Evolutionary conservation across 2,329 filamentous ascomycete species (phyloP).

Genomic region (Colletotrichum liaoningense): DNA sequence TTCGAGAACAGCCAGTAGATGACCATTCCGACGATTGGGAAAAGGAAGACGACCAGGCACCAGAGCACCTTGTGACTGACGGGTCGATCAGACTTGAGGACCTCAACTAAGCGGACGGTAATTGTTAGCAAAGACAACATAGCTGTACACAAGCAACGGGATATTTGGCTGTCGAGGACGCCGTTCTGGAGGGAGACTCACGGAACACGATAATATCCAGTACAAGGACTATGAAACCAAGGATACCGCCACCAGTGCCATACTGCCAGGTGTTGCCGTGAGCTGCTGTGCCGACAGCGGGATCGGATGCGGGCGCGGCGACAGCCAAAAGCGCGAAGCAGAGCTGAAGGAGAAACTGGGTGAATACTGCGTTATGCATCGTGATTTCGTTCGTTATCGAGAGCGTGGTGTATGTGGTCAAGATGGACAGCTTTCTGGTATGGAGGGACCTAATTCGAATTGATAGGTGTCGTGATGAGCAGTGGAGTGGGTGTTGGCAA

Average conservation of each 20-base stretch:
- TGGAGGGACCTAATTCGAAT: background rate
- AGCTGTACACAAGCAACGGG: too few species aligned
- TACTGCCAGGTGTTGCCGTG: constrained; percentile 64
- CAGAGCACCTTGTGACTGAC: constrained; percentile 69
- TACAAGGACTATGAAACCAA: constrained; percentile 71
- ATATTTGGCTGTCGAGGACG: background rate
- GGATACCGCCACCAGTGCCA: constrained; percentile 69
- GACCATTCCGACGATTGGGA: constrained; percentile 70
- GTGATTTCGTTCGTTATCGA: background rate
- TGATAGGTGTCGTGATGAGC: background rate
- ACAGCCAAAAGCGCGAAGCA: constrained; percentile 60
- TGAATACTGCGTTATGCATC: constrained; percentile 40
- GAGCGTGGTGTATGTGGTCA: background rate
- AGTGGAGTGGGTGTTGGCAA: background rate
- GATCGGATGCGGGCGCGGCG: constrained; percentile 61
- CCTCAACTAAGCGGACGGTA: constrained; percentile 63
- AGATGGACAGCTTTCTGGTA: background rate
- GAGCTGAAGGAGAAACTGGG: constrained; percentile 61
- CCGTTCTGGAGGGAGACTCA: constrained; percentile 50
- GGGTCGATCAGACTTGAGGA: constrained; percentile 72
- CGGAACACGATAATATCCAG: constrained; percentile 73
- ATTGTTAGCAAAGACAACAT: constrained; percentile 21
- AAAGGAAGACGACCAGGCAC: constrained; percentile 72
- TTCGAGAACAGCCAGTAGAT: constrained; percentile 75
- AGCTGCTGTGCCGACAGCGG: constrained; percentile 52